phyloP scores from a whole-genome alignment of 1,139 yeast species.

The Geotrichum phurueaensis region DNA sequence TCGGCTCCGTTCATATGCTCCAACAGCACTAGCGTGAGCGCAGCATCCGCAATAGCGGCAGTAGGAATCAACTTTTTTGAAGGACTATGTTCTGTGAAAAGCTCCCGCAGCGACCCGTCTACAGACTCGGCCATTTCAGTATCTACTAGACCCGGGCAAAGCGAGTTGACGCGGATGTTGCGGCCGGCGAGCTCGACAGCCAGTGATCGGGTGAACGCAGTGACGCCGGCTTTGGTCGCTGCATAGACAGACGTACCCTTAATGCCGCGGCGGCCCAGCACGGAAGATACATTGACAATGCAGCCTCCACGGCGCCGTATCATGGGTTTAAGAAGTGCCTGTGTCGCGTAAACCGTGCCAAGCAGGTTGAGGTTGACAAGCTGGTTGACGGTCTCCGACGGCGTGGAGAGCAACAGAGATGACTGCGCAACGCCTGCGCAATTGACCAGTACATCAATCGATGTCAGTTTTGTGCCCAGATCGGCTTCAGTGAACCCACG shows the following conservation, averaged over 20 bases:
- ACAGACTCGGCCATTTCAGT: constrained; percentile 55
- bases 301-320: constrained; percentile 38
- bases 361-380: constrained; percentile 58
- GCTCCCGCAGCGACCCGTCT: constrained; percentile 18
- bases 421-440: constrained; percentile 79
- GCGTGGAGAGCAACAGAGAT: constrained; percentile 46
- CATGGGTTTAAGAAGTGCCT: constrained; percentile 46
- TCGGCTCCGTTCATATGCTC: constrained; percentile 32
- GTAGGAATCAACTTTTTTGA: constrained; percentile 28
- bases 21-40: constrained; percentile 29
- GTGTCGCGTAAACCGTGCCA: constrained; percentile 59
- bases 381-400: constrained; percentile 40
- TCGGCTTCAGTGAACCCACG: constrained; percentile 26
- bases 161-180: constrained; percentile 53
- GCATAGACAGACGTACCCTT: constrained; percentile 72
- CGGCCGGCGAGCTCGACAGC: constrained; percentile 54
- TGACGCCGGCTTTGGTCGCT: constrained; percentile 71
- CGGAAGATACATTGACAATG: constrained; percentile 68
- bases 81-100: constrained; percentile 23
- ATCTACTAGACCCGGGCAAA: constrained; percentile 71
- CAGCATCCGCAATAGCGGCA: constrained; percentile 36
- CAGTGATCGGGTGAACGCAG: constrained; percentile 57
- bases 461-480: constrained; percentile 18
- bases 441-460: constrained; percentile 52
- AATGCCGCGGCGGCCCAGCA: constrained; percentile 47